Conservation (phyloP, 208 protist species). For the Trypanosoma caninum region DNA sequence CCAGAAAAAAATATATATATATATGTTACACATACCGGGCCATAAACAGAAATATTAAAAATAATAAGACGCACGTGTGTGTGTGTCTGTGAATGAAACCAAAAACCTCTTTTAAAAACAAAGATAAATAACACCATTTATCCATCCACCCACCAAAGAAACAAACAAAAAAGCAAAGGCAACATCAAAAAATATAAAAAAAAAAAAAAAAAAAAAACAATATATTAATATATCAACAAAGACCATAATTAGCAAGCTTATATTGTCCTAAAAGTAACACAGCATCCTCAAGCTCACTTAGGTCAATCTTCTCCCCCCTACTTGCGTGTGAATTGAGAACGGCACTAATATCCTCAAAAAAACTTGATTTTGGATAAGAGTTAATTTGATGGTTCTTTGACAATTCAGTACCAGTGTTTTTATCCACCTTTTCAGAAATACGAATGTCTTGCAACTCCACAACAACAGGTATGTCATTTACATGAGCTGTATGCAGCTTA, state of each 20-base stretch:
- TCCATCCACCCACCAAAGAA: neutral
- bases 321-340: conserved; percentile 37
- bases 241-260: conserved; percentile 49
- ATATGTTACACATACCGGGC: no score
- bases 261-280: conserved; percentile 52
- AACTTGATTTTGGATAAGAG: conserved; percentile 19
- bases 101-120: no score
- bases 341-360: conserved; percentile 49
- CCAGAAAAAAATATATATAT: no score
- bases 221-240: conserved; percentile 26
- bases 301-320: conserved; percentile 32
- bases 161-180: conserved; percentile 1
- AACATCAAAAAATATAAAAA: conserved; percentile 2
- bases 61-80: no score
- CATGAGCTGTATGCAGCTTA: conserved; percentile 9
- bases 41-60: no score
- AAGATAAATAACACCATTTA: no score
- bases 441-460: conserved; percentile 36
- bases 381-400: neutral
- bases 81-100: no score
- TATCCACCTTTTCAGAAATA: neutral
- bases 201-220: conserved; percentile 12
- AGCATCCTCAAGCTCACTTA: conserved; percentile 49
- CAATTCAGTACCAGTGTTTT: neutral
- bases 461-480: conserved; percentile 41